phyloP scores from a whole-genome alignment of 1,284 basidiomycete species.

The Pseudozyma hubeiensis region DNA sequence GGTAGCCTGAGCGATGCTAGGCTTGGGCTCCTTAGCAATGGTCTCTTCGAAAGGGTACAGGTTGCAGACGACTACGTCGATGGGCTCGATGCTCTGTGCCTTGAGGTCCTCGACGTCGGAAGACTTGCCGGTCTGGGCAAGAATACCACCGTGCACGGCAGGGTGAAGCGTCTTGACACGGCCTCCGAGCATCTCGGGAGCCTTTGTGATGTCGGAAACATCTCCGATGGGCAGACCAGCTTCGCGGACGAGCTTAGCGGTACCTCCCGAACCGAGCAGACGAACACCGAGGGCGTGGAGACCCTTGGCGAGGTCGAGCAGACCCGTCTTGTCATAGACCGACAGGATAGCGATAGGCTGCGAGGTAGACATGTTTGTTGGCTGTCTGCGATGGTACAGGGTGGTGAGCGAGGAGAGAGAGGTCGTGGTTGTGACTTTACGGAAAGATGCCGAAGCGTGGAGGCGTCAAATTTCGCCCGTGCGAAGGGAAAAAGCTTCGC shows the following conservation, averaged over 20 bases:
- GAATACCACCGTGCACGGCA: constrained; percentile 89
- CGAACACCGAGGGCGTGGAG: constrained; percentile 84
- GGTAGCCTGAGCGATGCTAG: constrained; percentile 89
- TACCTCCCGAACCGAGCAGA: constrained; percentile 94
- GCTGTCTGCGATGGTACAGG: constrained; percentile 9
- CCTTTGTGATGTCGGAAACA: constrained; percentile 97
- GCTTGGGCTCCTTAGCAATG: constrained; percentile 82
- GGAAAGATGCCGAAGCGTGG: constrained; percentile 12
- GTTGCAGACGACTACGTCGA: constrained; percentile 80
- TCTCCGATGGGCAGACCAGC: constrained; percentile 92
- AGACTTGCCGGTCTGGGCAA: constrained; percentile 64
- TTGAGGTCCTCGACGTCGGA: constrained; percentile 63
- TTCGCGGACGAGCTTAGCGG: constrained; percentile 96
- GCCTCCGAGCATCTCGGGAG: constrained; percentile 99
- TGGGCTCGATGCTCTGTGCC: constrained; percentile 60
- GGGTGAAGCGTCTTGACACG: constrained; percentile 99
- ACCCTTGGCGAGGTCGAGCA: constrained; percentile 88
- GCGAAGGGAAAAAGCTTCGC: background rate
- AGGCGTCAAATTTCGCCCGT: constrained; percentile 4
- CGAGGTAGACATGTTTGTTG: constrained; percentile 34
- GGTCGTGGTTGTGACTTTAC: constrained; percentile 4
- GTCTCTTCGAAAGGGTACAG: constrained; percentile 94
- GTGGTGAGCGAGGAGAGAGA: constrained; percentile 4
- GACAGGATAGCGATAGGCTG: constrained; percentile 80
- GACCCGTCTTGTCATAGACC: constrained; percentile 94